Conservation (phyloP, 176 grass and related monocot genomes). For the Avena insularis region DNA sequence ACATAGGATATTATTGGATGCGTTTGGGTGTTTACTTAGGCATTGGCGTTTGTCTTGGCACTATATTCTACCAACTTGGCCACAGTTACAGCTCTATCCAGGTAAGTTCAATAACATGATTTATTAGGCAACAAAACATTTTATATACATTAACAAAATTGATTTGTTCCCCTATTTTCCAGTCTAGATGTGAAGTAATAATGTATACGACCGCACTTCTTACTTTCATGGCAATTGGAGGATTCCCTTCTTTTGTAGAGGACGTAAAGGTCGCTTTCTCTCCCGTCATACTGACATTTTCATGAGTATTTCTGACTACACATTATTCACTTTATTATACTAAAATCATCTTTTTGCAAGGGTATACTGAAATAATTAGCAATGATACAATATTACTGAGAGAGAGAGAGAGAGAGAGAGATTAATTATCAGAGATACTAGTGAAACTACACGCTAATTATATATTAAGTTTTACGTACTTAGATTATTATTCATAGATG, state of each 20-base stretch:
- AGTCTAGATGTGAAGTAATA: constrained; percentile 52
- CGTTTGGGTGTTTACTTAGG: constrained; percentile 49
- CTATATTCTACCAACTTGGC: constrained; percentile 56
- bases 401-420: neutral
- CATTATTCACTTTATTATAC: too few relatives aligned
- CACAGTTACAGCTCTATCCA: constrained; percentile 57
- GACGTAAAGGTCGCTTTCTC: constrained; percentile 31
- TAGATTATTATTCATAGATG: neutral
- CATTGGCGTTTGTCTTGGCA: constrained; percentile 58
- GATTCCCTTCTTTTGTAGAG: constrained; percentile 61
- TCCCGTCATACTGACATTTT: neutral
- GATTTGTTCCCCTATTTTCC: constrained; percentile 16
- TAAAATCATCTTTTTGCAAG: too few relatives aligned
- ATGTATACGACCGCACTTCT: constrained; percentile 52
- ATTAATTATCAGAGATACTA: too few relatives aligned
- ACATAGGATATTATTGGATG: constrained; percentile 56
- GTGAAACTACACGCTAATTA: too few relatives aligned
- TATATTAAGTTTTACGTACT: too few relatives aligned
- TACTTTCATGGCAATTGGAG: constrained; percentile 59
- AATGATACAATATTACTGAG: neutral
- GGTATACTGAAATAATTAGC: neutral
- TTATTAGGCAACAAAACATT: too few relatives aligned
- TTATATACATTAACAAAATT: neutral
- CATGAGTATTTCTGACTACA: neutral
- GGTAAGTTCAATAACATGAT: constrained; percentile 26